phyloP scores from a whole-genome alignment of 176 grass and related monocot species.

The Musa beccarii region DNA sequence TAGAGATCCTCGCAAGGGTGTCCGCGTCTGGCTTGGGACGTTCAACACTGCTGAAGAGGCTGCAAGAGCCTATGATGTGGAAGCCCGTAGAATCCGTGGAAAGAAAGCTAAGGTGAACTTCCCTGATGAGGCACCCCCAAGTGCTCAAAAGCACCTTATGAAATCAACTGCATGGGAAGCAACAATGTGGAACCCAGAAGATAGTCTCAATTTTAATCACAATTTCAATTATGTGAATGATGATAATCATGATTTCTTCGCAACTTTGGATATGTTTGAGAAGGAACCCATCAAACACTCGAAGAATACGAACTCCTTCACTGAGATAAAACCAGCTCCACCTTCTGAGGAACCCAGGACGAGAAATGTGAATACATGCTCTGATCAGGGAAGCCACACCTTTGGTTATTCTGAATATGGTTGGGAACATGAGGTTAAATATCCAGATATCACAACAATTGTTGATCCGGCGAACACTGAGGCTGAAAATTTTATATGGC shows the following conservation, averaged over 20 bases:
- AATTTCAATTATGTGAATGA: not conserved
- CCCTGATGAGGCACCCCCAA: slow-evolving; percentile 2
- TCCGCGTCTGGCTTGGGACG: slow-evolving; percentile 40
- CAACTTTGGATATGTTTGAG: slow-evolving; percentile 21
- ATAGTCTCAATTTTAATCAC: not conserved
- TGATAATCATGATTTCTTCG: not conserved
- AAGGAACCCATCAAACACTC: slow-evolving; percentile 12
- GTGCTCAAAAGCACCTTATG: not conserved
- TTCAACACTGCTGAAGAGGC: slow-evolving; percentile 42
- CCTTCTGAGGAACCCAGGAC: not conserved
- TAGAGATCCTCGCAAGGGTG: slow-evolving; percentile 39
- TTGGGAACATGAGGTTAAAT: slow-evolving; percentile 24
- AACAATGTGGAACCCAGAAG: not conserved
- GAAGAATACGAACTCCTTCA: not conserved
- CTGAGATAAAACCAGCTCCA: not conserved
- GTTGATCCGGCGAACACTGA: slow-evolving; percentile 24
- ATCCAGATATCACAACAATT: slow-evolving; percentile 33
- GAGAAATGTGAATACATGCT: slow-evolving; percentile 10
- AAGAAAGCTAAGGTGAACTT: slow-evolving; percentile 56
- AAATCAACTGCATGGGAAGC: not conserved
- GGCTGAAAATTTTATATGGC: slow-evolving; percentile 19
- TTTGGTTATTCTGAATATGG: slow-evolving; percentile 5
- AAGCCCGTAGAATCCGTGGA: slow-evolving; percentile 37
- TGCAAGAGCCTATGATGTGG: slow-evolving; percentile 41
- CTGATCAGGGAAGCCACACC: slow-evolving; percentile 18